A percentile compares a stretch with the other conserved stretches of the same genome.
phyloP scores from a whole-genome alignment of 78 protist species.

The Polysphondylium violaceum region DNA sequence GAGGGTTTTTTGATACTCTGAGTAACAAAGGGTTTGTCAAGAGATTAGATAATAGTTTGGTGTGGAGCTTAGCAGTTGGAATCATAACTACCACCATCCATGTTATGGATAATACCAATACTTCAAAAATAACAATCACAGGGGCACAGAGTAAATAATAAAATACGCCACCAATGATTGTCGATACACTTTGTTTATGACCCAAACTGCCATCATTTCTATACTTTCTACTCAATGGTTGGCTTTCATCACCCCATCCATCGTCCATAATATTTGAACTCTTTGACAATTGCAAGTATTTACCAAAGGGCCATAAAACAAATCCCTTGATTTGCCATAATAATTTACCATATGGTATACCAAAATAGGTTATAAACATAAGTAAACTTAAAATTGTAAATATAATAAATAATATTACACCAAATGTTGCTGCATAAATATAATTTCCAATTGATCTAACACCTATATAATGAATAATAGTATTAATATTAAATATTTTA shows the following conservation, averaged over 20 bases:
- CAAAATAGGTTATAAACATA: slow-evolving; percentile 43
- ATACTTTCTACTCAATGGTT: slow-evolving; percentile 3
- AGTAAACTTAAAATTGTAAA: slow-evolving; percentile 11
- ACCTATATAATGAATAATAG: slow-evolving; percentile 7
- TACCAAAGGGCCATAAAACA: slow-evolving; percentile 85
- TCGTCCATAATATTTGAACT: not conserved
- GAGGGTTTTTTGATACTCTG: slow-evolving; percentile 15
- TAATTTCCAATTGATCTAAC: slow-evolving; percentile 55
- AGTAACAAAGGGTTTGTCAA: slow-evolving; percentile 19
- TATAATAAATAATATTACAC: slow-evolving; percentile 15
- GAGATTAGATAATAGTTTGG: slow-evolving; percentile 24
- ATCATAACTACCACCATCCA: slow-evolving; percentile 85
- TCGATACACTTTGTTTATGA: not conserved
- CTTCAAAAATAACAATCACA: slow-evolving; percentile 26
- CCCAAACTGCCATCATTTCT: not conserved
- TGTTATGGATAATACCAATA: slow-evolving; percentile 38
- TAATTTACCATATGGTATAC: slow-evolving; percentile 61
- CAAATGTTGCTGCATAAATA: slow-evolving; percentile 39
- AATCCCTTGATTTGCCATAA: slow-evolving; percentile 61
- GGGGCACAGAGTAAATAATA: slow-evolving; percentile 53
- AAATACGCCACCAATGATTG: slow-evolving; percentile 26
- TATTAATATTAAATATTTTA: not conserved
- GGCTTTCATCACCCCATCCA: slow-evolving; percentile 17
- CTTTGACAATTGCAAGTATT: slow-evolving; percentile 48
- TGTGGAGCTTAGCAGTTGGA: slow-evolving; percentile 82